These are phyloP conservation scores for Neolentinus lepideus DNA, from an alignment of 1,284 basidiomycete species.

Conservation along the genomic window DNA sequence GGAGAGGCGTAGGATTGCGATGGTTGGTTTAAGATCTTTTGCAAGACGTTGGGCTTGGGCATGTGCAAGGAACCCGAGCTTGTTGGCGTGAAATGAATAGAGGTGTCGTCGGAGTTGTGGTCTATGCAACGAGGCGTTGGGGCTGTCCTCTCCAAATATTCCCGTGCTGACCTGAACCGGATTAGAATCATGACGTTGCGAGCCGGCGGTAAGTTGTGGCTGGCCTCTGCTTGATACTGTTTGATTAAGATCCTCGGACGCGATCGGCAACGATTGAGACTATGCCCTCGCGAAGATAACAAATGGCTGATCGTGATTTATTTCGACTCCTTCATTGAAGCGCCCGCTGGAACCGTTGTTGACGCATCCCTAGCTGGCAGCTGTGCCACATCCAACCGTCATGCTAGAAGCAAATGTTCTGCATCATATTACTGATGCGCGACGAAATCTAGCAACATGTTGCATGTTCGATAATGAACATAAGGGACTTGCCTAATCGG, in stretches of 20 bases:
- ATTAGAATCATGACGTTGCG: background rate
- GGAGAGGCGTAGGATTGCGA: conserved; percentile 49
- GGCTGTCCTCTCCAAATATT: background rate
- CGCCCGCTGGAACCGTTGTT: too few relatives aligned
- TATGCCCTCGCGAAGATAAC: background rate
- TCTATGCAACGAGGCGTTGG: background rate
- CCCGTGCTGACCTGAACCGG: background rate
- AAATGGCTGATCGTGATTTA: background rate
- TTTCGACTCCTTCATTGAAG: too few relatives aligned
- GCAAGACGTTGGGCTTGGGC: conserved; percentile 52
- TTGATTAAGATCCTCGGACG: background rate
- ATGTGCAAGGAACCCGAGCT: conserved; percentile 17
- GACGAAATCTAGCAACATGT: too few relatives aligned
- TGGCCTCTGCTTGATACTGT: background rate
- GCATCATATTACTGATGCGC: too few relatives aligned
- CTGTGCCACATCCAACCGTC: too few relatives aligned
- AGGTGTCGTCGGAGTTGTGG: background rate
- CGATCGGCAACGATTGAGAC: background rate
- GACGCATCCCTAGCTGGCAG: too few relatives aligned
- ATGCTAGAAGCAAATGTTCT: too few relatives aligned
- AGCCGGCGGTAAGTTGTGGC: background rate
- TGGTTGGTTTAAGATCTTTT: conserved; percentile 46
- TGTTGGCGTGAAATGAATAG: background rate
- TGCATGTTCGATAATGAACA: too few relatives aligned
- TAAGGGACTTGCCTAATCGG: too few relatives aligned